A percentile compares a stretch with the other conserved stretches of the same genome.
phyloP scores from a whole-genome alignment of 73 alveolate species.

The Effrenium voratum region DNA sequence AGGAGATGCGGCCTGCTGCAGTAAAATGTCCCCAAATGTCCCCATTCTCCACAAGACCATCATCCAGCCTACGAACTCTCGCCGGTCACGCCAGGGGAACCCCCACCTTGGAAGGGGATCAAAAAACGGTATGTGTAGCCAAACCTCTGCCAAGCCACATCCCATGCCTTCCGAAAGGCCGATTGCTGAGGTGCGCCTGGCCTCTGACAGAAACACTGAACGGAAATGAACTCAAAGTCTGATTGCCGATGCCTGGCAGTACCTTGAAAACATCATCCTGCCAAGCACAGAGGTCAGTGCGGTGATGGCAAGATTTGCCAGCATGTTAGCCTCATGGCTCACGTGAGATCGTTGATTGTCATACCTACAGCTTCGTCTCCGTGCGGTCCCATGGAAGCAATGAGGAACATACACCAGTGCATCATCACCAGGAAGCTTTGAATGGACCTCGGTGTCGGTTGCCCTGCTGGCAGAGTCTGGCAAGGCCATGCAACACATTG shows the following conservation, averaged over 20 bases:
- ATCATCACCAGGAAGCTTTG: constrained; percentile 73
- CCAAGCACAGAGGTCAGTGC: neutral
- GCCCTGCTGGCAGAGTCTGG: neutral
- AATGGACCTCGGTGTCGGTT: constrained; percentile 13
- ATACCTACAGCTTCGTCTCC: neutral
- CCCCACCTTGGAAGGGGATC: constrained; percentile 66
- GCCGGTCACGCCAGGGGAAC: constrained; percentile 93
- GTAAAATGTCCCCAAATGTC: neutral
- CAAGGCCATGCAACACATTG: neutral
- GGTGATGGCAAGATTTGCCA: neutral
- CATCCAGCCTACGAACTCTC: constrained; percentile 68
- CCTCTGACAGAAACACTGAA: neutral
- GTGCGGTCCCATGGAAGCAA: neutral
- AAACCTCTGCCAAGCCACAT: neutral
- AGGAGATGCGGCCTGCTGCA: constrained; percentile 39
- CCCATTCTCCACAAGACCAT: neutral
- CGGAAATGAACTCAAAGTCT: neutral
- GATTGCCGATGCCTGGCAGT: constrained; percentile 43
- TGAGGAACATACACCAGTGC: constrained; percentile 51
- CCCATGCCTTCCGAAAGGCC: constrained; percentile 88
- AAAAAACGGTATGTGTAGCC: neutral
- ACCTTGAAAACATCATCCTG: constrained; percentile 63
- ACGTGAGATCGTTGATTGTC: constrained; percentile 71
- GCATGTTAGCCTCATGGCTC: constrained; percentile 18
- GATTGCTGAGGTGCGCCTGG: constrained; percentile 79